Evolutionary conservation across 495 filamentous ascomycete genomes (phyloP), one percentile per base, ranked within the genome.

Genomic region (Coniosporium apollinis): DNA sequence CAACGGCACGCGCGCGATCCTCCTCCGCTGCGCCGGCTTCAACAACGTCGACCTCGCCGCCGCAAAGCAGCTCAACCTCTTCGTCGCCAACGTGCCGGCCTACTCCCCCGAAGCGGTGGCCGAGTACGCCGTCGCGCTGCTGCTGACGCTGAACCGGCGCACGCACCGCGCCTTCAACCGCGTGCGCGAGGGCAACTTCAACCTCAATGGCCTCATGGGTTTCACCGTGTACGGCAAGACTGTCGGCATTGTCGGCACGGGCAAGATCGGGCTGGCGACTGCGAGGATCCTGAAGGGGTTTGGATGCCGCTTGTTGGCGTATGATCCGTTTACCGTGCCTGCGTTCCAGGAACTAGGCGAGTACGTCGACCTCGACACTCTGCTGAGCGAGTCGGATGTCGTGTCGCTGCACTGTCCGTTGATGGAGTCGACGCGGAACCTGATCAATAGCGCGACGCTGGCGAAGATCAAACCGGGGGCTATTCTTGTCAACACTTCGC

Each of bases 401-500:
- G 55, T 91, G 15, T 81, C 79, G 37, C 59, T 87, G 60, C 85
- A 86, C 50, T 58, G 84, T 32, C 79, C 81, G 10, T 56, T 79
- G 38, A 76, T 76, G 36, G 62, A 34, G 21, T 13, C 60, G 2
- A 86, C 82, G n/a, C 58, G 58, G 26, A 71, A 84, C 46, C 80
- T 76, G 33, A 74, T 87, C 39, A 72, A 68, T 30, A 65, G 60
- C n/a, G 62, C 64, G 30, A 66, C 82, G 44, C 66, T 87, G 43
- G 54, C 52, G 36, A 67, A 76, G 51, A 76, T 87, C 66, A 85
- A 83, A 49, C 66, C 69, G 43, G 82, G 82, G 9, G 70, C 79
- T 10, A 79, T 83, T 47, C 66, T 87, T 34, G 70, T 87, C n/a
- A 91, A 91, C 50, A 86, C 84, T 2, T 80, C 82, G 4, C 70